These are phyloP conservation scores for Nicotiana tomentosiformis DNA, from an alignment of 257 asterid species.

Conservation along the genomic window DNA sequence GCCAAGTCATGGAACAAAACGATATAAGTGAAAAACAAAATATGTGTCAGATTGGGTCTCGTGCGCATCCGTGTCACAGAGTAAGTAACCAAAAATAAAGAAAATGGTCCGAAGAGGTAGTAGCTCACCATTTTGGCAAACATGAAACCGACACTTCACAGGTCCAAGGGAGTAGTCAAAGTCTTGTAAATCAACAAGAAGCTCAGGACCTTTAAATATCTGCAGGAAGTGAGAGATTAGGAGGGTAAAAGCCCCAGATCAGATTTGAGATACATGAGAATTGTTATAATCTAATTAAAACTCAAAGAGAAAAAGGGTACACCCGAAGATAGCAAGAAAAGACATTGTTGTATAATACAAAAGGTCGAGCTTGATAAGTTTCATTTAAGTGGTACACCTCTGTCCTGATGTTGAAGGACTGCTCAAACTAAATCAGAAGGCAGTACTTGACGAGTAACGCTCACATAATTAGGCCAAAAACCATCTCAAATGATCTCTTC, in stretches of 20 bases:
- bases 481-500: no score
- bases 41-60: not conserved
- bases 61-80: not conserved
- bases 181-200: slow-evolving; percentile 63
- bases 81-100: not conserved
- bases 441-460: no score
- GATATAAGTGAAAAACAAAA: not conserved
- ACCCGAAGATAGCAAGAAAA: not conserved
- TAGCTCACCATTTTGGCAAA: slow-evolving; percentile 75
- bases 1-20: no score
- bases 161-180: slow-evolving; percentile 92
- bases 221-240: not conserved
- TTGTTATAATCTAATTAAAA: not conserved
- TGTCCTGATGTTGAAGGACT: no score
- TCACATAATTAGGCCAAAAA: no score
- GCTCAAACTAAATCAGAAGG: no score
- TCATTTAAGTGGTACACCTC: no score
- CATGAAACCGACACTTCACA: slow-evolving; percentile 95
- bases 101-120: not conserved
- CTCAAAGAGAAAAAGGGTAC: not conserved
- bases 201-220: slow-evolving; percentile 50
- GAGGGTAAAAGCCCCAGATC: no score
- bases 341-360: no score
- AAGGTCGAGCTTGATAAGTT: no score
- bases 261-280: no score